A percentile compares a stretch with the other conserved stretches of the same genome.
phyloP scores from a whole-genome alignment of 176 grass and related monocot genomes.

The Alopecurus myosuroides region DNA sequence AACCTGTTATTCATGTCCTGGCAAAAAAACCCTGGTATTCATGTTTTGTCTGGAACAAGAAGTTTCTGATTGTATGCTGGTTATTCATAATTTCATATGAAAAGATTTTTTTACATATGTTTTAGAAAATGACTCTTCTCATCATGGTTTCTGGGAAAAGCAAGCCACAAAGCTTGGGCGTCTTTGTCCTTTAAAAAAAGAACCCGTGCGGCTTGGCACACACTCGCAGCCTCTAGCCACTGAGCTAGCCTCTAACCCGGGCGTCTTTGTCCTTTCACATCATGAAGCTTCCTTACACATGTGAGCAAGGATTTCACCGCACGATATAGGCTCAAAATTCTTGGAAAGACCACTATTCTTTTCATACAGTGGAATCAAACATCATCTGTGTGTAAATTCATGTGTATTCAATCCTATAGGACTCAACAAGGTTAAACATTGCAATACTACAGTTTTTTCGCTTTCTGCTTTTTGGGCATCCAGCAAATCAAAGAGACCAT shows the following conservation, averaged over 20 bases:
- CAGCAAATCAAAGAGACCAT: background rate
- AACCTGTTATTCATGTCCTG: background rate
- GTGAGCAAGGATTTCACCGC: too few species aligned
- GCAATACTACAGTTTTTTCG: background rate
- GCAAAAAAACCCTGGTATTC: background rate
- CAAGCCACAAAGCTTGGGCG: background rate
- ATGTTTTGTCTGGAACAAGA: constrained; percentile 3
- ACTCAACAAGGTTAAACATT: background rate
- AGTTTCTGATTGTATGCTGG: background rate
- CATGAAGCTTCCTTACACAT: too few species aligned
- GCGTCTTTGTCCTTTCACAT: background rate
- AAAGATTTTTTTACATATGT: constrained; percentile 1
- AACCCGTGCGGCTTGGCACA: too few species aligned
- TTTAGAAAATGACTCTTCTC: background rate
- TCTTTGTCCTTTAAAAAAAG: constrained; percentile 1
- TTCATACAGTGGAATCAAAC: background rate
- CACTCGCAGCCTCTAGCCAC: too few species aligned
- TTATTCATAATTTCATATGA: background rate
- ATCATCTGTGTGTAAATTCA: background rate
- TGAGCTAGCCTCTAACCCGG: too few species aligned
- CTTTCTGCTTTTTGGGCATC: background rate
- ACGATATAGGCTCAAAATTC: background rate
- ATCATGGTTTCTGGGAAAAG: background rate
- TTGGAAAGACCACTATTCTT: background rate
- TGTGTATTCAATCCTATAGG: background rate